Conservation (phyloP, 2,329 filamentous ascomycete species). For the Leptoxyphium fumago region DNA sequence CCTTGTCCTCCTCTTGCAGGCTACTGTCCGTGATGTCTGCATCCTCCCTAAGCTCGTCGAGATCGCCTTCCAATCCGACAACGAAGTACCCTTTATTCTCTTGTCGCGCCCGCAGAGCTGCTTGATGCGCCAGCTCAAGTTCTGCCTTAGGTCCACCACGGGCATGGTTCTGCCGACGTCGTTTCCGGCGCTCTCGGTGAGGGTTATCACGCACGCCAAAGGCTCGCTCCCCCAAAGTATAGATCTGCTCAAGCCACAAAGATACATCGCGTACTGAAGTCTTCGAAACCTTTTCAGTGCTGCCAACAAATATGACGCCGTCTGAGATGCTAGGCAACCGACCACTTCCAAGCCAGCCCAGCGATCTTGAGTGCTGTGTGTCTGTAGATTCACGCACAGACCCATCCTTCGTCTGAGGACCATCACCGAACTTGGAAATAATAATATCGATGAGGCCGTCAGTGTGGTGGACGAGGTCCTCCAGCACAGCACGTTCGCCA, state of each 20-base stretch:
- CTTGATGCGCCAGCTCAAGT: not conserved
- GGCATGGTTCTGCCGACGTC: slow-evolving; percentile 26
- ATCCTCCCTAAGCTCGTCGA: slow-evolving; percentile 33
- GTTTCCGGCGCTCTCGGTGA: slow-evolving; percentile 43
- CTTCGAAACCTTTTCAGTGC: slow-evolving; percentile 57
- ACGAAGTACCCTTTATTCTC: slow-evolving; percentile 45
- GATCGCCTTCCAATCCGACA: slow-evolving; percentile 52
- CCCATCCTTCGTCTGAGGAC: slow-evolving; percentile 17
- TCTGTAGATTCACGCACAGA: not conserved
- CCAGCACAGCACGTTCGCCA: slow-evolving; percentile 81
- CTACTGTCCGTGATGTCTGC: slow-evolving; percentile 7
- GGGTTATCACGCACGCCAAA: slow-evolving; percentile 78
- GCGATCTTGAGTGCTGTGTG: not conserved
- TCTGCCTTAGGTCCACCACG: not conserved
- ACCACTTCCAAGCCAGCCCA: slow-evolving; percentile 58
- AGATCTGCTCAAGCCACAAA: slow-evolving; percentile 80
- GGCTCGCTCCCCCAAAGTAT: slow-evolving; percentile 66
- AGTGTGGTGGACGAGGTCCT: slow-evolving; percentile 66
- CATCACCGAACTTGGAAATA: slow-evolving; percentile 69
- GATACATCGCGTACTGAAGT: slow-evolving; percentile 58
- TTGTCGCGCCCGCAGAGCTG: slow-evolving; percentile 35
- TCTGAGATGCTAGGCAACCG: slow-evolving; percentile 55
- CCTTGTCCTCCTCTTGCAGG: slow-evolving; percentile 11
- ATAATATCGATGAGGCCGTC: slow-evolving; percentile 79
- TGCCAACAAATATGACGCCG: slow-evolving; percentile 66